Conservation (phyloP, 1,284 basidiomycete genomes). For the Pseudozyma tsukubaensis region DNA sequence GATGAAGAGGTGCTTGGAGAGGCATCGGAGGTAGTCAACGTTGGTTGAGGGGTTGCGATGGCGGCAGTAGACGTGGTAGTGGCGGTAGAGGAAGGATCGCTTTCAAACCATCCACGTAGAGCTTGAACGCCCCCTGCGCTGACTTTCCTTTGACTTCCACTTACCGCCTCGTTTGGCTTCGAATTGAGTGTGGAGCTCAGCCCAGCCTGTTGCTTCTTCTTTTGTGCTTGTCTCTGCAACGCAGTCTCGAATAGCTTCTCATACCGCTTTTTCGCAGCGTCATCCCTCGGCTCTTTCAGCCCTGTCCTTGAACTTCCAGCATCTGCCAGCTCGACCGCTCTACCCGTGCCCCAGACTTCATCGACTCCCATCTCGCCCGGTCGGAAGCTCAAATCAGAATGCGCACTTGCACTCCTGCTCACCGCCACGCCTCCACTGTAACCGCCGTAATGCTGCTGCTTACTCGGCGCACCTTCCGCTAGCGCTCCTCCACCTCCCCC, state of each 20-base stretch:
- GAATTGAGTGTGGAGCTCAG: conserved; percentile 12
- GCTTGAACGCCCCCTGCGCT: conserved; percentile 19
- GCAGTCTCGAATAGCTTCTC: conserved; percentile 25
- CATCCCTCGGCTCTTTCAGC: conserved; percentile 26
- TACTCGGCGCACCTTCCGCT: conserved; percentile 43
- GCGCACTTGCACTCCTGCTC: conserved; percentile 21
- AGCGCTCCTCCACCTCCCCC: conserved; percentile 6
- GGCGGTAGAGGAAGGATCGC: conserved; percentile 12
- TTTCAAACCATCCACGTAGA: conserved; percentile 44
- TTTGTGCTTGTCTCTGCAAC: background rate
- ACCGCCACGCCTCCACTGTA: conserved; percentile 8
- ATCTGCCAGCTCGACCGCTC: conserved; percentile 27
- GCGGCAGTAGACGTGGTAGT: background rate
- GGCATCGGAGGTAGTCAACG: background rate
- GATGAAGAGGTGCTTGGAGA: background rate
- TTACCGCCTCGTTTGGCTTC: background rate
- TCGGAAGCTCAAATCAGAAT: conserved; percentile 6
- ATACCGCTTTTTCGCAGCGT: conserved; percentile 16
- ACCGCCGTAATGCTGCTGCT: conserved; percentile 4
- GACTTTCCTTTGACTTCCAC: background rate
- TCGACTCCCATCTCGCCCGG: conserved; percentile 4
- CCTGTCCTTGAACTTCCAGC: background rate
- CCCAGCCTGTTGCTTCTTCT: background rate
- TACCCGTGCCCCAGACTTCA: conserved; percentile 9
- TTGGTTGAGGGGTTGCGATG: background rate